These are phyloP conservation scores for Amphirosellinia nigrospora DNA, from an alignment of 495 filamentous ascomycete genomes.

Conservation along the genomic window DNA sequence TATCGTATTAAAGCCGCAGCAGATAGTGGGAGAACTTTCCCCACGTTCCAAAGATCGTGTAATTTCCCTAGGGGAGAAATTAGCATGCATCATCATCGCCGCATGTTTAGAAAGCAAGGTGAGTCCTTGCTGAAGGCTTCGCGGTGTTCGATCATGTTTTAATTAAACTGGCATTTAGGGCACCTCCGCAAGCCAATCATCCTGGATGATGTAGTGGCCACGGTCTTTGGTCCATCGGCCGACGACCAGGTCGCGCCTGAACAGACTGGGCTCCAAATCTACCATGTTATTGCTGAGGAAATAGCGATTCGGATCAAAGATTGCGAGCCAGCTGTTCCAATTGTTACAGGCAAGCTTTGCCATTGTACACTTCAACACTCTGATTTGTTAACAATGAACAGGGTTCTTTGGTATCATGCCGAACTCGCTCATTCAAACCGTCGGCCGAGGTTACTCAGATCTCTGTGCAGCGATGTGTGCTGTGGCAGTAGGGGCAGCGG, in stretches of 20 bases:
- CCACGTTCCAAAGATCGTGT: slow-evolving; percentile 45
- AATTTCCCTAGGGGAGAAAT: slow-evolving; percentile 46
- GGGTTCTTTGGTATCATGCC: slow-evolving; percentile 59
- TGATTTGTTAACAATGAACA: slow-evolving; percentile 43
- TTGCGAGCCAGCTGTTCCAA: slow-evolving; percentile 37
- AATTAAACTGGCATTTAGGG: slow-evolving; percentile 33
- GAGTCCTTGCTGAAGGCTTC: slow-evolving; percentile 20
- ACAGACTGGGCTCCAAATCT: slow-evolving; percentile 40
- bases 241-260: slow-evolving; percentile 37
- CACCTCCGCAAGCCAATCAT: slow-evolving; percentile 39
- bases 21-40: slow-evolving; percentile 49
- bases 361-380: background rate
- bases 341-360: slow-evolving; percentile 38
- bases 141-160: background rate
- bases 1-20: slow-evolving; percentile 24
- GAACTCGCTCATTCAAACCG: slow-evolving; percentile 51
- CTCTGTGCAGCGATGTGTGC: slow-evolving; percentile 59
- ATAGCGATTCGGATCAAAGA: slow-evolving; percentile 37
- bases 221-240: slow-evolving; percentile 39
- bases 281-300: slow-evolving; percentile 40
- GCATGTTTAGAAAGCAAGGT: slow-evolving; percentile 44
- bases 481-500: slow-evolving; percentile 52
- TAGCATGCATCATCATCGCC: slow-evolving; percentile 45
- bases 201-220: slow-evolving; percentile 45
- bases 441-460: slow-evolving; percentile 60